Evolutionary conservation across 208 protist species (phyloP).

Genomic region (Acanthamoeba lenticulata): DNA sequence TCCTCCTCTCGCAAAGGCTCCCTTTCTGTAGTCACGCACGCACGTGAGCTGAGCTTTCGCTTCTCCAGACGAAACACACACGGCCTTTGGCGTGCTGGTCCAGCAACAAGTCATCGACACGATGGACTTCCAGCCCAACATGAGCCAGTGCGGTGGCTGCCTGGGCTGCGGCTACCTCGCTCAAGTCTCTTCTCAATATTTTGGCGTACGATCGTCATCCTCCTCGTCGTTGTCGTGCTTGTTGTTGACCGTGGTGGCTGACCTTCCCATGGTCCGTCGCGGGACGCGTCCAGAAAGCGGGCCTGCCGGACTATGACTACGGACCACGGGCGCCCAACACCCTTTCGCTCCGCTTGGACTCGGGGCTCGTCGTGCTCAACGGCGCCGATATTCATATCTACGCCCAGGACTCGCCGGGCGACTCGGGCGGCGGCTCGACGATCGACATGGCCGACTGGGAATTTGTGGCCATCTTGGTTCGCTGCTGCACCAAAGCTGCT

Average conservation of each 20-base stretch:
- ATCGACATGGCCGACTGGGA: neutral
- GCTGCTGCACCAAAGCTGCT: neutral
- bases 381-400: neutral
- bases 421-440: neutral
- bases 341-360: neutral
- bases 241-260: neutral
- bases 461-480: neutral
- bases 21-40: neutral
- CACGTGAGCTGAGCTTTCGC: neutral
- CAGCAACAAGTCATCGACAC: neutral
- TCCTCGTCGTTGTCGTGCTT: neutral
- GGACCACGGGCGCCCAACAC: neutral
- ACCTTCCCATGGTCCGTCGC: neutral
- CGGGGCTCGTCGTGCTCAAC: constrained; percentile 3
- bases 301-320: constrained; percentile 21
- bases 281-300: neutral
- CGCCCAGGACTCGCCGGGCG: neutral
- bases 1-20: too few species aligned
- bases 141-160: neutral
- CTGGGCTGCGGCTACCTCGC: neutral
- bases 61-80: neutral
- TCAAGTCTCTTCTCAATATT: neutral
- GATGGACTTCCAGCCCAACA: neutral
- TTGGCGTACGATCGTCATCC: neutral
- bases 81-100: neutral